Evolutionary conservation across 495 filamentous ascomycete species (phyloP).

Genomic region (Penicillium herquei): DNA sequence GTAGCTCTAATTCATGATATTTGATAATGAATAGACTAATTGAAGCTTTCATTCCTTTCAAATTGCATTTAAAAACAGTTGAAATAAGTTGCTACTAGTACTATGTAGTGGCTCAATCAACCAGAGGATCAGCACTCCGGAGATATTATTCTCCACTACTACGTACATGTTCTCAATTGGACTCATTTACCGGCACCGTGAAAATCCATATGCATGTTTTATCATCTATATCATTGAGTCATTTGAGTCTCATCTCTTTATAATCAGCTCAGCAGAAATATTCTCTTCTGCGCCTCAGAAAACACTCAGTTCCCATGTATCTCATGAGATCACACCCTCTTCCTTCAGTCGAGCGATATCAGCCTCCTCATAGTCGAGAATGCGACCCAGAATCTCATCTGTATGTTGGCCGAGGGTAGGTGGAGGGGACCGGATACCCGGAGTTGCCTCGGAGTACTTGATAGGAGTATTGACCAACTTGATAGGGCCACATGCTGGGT

Average conservation of each 20-base stretch:
- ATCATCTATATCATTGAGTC: too few species aligned
- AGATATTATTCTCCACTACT: too few species aligned
- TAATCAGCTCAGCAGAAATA: neutral
- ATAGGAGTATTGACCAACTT: constrained; percentile 93
- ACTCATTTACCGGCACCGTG: too few species aligned
- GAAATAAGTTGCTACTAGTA: too few species aligned
- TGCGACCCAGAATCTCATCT: constrained; percentile 69
- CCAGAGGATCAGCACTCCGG: too few species aligned
- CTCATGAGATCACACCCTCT: constrained; percentile 66
- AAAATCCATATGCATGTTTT: too few species aligned
- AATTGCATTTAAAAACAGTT: too few species aligned
- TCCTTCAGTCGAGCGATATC: constrained; percentile 63
- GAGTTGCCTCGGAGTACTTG: constrained; percentile 83
- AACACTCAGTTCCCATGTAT: neutral
- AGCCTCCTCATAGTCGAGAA: constrained; percentile 60
- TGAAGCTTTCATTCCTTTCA: too few species aligned
- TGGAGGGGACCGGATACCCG: constrained; percentile 74
- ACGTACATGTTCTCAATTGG: too few species aligned
- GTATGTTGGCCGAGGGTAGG: constrained; percentile 92
- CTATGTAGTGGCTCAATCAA: too few species aligned
- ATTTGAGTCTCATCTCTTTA: neutral
- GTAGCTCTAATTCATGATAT: too few species aligned
- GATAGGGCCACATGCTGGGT: constrained; percentile 77
- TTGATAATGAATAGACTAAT: too few species aligned
- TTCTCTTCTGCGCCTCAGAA: neutral